Conservation (phyloP, 306 rosid species). For the Lathyrus oleraceus region DNA sequence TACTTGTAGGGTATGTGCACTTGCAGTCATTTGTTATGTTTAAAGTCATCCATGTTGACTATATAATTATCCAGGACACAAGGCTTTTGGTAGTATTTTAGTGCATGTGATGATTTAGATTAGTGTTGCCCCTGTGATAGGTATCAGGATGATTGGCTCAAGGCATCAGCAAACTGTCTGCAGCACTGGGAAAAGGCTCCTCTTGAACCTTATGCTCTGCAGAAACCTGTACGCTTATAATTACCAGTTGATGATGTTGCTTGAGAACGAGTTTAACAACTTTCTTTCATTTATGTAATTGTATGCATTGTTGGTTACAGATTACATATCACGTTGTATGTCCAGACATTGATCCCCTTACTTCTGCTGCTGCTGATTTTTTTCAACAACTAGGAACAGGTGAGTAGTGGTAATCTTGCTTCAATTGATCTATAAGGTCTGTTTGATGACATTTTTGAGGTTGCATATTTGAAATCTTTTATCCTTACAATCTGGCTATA, state of each 20-base stretch:
- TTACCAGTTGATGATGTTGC: constrained; percentile 27
- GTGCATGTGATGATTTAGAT: constrained; percentile 3
- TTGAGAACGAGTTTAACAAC: constrained; percentile 22
- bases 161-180: constrained; percentile 77
- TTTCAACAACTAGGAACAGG: constrained; percentile 98
- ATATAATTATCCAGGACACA: not conserved
- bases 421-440: constrained; percentile 23
- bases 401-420: constrained; percentile 42
- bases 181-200: constrained; percentile 99
- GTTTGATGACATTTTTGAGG: constrained; percentile 22
- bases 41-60: constrained; percentile 10
- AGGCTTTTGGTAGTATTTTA: constrained; percentile 9
- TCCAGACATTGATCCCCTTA: constrained; percentile 96
- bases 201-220: constrained; percentile 89
- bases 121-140: constrained; percentile 38
- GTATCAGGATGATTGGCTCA: constrained; percentile 99
- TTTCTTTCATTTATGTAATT: constrained; percentile 27
- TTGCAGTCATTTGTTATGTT: constrained; percentile 5
- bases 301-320: constrained; percentile 60
- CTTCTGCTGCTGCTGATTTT: constrained; percentile 90
- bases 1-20: constrained; percentile 88
- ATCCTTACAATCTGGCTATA: constrained; percentile 7
- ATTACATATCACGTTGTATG: constrained; percentile 76
- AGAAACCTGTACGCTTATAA: constrained; percentile 74
- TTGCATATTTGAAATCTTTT: constrained; percentile 11